Conservation (phyloP, 208 protist species). For the Spongospora subterranea region DNA sequence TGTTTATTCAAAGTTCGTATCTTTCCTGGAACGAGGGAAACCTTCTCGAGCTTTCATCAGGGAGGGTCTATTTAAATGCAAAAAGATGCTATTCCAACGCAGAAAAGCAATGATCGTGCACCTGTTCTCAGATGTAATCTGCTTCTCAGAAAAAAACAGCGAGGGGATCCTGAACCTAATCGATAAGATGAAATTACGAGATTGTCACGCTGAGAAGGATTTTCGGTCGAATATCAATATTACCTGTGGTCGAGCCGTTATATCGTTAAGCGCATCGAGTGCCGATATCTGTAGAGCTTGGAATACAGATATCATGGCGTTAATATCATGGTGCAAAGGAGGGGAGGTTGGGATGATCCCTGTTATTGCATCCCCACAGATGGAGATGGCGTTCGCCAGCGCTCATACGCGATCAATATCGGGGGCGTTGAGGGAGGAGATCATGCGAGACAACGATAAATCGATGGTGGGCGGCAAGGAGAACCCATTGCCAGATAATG, state of each 20-base stretch:
- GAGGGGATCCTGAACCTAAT: not conserved
- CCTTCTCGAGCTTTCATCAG: not conserved
- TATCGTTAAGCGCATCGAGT: not conserved
- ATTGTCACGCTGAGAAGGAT: not conserved
- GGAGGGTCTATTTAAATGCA: not conserved
- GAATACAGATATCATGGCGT: not conserved
- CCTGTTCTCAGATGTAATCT: slow-evolving; percentile 54
- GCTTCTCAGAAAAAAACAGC: slow-evolving; percentile 29
- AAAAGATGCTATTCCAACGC: not conserved
- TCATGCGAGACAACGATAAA: not conserved
- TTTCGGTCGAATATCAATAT: not conserved
- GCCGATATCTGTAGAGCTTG: not conserved
- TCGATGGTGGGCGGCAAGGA: too few relatives aligned
- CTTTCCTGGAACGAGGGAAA: slow-evolving; percentile 13
- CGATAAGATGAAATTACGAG: not conserved
- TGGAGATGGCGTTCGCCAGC: not conserved
- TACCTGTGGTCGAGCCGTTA: not conserved
- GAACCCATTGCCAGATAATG: too few relatives aligned
- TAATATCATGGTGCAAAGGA: not conserved
- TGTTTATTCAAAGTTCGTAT: slow-evolving; percentile 8
- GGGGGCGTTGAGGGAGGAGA: not conserved
- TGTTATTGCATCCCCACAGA: not conserved
- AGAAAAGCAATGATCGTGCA: not conserved
- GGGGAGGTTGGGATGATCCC: slow-evolving; percentile 25
- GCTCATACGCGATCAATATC: slow-evolving; percentile 45